Conservation (phyloP, 306 rosid genomes). For the Spatholobus suberectus region DNA sequence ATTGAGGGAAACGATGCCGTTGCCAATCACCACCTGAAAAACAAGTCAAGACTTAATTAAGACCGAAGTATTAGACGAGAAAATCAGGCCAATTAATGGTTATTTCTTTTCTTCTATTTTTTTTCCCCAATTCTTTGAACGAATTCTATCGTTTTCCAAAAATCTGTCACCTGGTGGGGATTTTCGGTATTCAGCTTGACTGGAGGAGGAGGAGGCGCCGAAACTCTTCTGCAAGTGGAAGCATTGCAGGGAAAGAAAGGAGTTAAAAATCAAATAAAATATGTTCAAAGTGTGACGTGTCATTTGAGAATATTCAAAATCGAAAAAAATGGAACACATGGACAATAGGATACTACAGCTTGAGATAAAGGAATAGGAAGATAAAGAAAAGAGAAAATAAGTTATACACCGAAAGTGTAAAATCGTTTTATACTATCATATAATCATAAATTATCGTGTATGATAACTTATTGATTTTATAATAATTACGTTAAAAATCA, state of each 20-base stretch:
- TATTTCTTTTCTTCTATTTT: background rate
- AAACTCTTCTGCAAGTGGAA: background rate
- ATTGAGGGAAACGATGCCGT: conserved; percentile 62
- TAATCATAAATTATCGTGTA: too few relatives aligned
- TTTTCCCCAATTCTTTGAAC: background rate
- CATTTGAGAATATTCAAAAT: background rate
- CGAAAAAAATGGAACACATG: background rate
- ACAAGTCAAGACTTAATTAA: background rate
- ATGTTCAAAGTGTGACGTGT: background rate
- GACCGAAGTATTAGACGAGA: background rate
- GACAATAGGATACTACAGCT: background rate
- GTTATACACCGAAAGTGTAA: too few relatives aligned
- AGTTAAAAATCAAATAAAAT: background rate
- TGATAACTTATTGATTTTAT: too few relatives aligned
- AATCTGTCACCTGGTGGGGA: background rate
- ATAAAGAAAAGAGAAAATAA: too few relatives aligned
- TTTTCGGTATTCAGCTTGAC: background rate
- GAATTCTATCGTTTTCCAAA: background rate
- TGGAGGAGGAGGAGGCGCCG: background rate
- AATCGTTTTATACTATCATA: too few relatives aligned
- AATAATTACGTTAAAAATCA: too few relatives aligned
- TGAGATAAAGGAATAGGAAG: too few relatives aligned
- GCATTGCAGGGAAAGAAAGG: background rate
- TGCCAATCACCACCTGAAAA: conserved; percentile 62
- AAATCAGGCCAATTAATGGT: background rate